Conservation (phyloP, 208 protist genomes). For the Zelonia costaricensis region DNA sequence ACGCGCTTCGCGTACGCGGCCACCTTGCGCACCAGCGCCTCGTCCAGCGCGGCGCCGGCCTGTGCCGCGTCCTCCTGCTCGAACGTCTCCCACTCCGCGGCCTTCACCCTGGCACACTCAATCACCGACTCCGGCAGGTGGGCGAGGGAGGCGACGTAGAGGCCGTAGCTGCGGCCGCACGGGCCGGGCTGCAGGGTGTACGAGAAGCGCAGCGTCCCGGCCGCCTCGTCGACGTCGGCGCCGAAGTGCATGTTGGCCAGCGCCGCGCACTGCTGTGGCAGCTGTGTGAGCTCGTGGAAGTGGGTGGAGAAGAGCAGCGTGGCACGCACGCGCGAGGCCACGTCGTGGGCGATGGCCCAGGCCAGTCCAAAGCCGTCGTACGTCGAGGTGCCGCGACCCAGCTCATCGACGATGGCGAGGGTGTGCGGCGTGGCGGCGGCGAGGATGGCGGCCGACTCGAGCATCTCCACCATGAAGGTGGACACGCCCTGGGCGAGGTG, state of each 20-base stretch:
- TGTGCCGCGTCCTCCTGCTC: conserved; percentile 26
- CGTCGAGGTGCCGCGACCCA: conserved; percentile 99
- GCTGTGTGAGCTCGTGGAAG: conserved; percentile 99
- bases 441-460: conserved; percentile 98
- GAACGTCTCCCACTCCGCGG: conserved; percentile 85
- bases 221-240: conserved; percentile 64
- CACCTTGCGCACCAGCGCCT: conserved; percentile 37
- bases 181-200: conserved; percentile 87
- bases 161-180: conserved; percentile 91
- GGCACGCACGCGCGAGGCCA: conserved; percentile 76
- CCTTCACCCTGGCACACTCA: conserved; percentile 74
- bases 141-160: conserved; percentile 92
- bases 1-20: conserved; percentile 71
- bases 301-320: conserved; percentile 99
- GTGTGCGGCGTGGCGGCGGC: conserved; percentile 93
- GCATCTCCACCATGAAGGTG: conserved; percentile 99
- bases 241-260: conserved; percentile 87
- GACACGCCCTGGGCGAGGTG: conserved; percentile 93
- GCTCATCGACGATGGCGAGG: conserved; percentile 99
- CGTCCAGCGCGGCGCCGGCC: conserved; percentile 10
- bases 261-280: conserved; percentile 59
- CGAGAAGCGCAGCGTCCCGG: conserved; percentile 79
- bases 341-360: conserved; percentile 98
- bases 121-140: conserved; percentile 87
- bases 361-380: conserved; percentile 99